Evolutionary conservation across 306 rosid species (phyloP).

Genomic region (Prunus dulcis): DNA sequence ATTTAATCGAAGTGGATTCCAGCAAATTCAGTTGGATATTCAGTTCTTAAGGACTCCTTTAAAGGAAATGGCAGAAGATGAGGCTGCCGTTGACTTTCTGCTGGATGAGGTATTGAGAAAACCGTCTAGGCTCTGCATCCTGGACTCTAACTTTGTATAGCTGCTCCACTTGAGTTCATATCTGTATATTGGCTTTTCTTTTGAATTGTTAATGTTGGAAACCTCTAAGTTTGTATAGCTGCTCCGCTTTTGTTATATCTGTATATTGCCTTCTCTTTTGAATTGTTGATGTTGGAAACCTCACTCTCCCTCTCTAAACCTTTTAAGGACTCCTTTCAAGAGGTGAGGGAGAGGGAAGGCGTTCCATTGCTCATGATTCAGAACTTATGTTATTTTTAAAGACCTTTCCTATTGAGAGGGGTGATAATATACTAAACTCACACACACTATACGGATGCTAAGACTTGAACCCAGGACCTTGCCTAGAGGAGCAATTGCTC

Average conservation of each 20-base stretch:
- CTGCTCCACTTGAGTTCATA: not conserved
- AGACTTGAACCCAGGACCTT: too few species aligned
- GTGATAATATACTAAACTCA: too few species aligned
- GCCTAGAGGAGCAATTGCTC: too few species aligned
- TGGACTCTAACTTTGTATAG: not conserved
- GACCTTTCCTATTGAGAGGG: too few species aligned
- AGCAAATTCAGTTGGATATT: slow-evolving; percentile 91
- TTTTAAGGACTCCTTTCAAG: too few species aligned
- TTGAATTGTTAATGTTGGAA: not conserved
- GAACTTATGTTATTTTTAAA: too few species aligned
- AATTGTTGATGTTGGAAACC: not conserved
- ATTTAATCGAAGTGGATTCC: slow-evolving; percentile 92
- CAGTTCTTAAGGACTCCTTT: slow-evolving; percentile 73
- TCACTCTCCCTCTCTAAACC: not conserved
- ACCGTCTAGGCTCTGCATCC: not conserved
- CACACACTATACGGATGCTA: too few species aligned
- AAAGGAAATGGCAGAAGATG: slow-evolving; percentile 82
- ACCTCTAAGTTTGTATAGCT: not conserved
- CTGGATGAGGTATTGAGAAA: slow-evolving; percentile 72
- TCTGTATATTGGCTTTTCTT: not conserved
- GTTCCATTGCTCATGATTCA: too few species aligned
- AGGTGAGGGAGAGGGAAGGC: too few species aligned
- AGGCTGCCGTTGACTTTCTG: slow-evolving; percentile 83
- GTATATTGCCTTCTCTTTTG: not conserved
- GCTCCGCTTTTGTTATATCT: not conserved